Evolutionary conservation across 116 monocot species (phyloP).

Genomic region (Trichopus zeylanicus): DNA sequence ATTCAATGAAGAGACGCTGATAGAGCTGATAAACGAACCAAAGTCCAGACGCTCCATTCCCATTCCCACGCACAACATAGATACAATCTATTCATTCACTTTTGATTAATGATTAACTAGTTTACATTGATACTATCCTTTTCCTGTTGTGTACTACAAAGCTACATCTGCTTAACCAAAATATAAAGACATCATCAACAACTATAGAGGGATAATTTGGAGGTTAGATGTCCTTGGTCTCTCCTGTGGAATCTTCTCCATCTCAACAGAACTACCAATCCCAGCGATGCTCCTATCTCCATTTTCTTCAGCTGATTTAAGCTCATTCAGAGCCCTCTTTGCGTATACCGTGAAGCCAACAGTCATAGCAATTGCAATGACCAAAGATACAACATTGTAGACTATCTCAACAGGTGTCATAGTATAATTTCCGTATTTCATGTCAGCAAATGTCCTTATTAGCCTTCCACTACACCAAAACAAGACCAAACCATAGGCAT

Average conservation of each 20-base stretch:
- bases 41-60: too few relatives aligned
- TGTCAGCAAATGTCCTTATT: slow-evolving; percentile 79
- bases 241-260: slow-evolving; percentile 39
- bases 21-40: too few relatives aligned
- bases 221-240: slow-evolving; percentile 14
- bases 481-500: neutral
- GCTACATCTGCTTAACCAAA: too few relatives aligned
- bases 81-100: too few relatives aligned
- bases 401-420: slow-evolving; percentile 85
- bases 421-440: slow-evolving; percentile 62
- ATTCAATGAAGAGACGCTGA: too few relatives aligned
- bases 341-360: slow-evolving; percentile 81
- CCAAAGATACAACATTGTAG: slow-evolving; percentile 71
- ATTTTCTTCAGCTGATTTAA: slow-evolving; percentile 26
- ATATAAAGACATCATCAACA: too few relatives aligned
- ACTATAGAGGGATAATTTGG: neutral
- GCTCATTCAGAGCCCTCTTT: slow-evolving; percentile 54
- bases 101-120: too few relatives aligned
- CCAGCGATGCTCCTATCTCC: neutral
- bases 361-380: slow-evolving; percentile 40
- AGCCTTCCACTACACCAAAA: slow-evolving; percentile 67
- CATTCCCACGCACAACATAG: too few relatives aligned
- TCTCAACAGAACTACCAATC: slow-evolving; percentile 14
- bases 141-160: too few relatives aligned
- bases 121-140: too few relatives aligned